Base-by-base conservation (phyloP, 2,329 filamentous ascomycete genomes). In the Nemania serpens region DNA sequence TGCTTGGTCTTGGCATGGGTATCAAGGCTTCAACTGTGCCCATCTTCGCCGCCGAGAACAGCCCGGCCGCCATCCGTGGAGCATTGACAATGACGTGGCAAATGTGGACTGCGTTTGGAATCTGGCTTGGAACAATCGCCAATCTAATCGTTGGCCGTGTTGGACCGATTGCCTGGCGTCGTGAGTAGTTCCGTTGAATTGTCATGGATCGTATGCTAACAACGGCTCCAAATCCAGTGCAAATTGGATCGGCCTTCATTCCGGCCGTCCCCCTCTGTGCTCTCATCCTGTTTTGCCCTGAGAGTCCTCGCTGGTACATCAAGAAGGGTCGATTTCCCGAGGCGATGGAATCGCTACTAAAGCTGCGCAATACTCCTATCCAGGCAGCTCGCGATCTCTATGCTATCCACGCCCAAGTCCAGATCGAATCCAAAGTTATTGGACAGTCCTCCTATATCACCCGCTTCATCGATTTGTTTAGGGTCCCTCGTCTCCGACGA, bases 71-170 rank as follows among this genome's bases (percentile, higher is more conserved):
- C 1, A 88, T 92, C 58, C 85, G 90, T 70, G 89, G 90, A 64
- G 90, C 88, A 5, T 79, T 95, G 20, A 90, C 93, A 60, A 94
- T 94, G 90, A 88, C 87, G 65, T 94, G 91, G 90, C 88, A 93
- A 75, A 77, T 89, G 73, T 89, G 86, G 84, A 86, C 82, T 2
- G 76, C 76, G 2, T 80, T 87, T 68, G 84, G 85, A 41, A 86
- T 87, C 62, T 81, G 85, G 66, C 74, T 86, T 12, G 87, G 87
- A 41, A 88, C 83, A 56, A 82, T 79, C 54, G 83, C 82, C 61
- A 87, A 88, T 80, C 73, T 85, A 79, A 73, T 84, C 73, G 70
- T 84, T 61, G 76, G 68, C 55, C 61, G 76, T 74, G 75, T 65
- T 75, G 34, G 85, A 82, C 5, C 29, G 13, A 64, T 66, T 33